Evolutionary conservation across 2,329 filamentous ascomycete genomes (phyloP), one percentile per base, ranked within the genome.

Genomic region (Nemania sp.): DNA sequence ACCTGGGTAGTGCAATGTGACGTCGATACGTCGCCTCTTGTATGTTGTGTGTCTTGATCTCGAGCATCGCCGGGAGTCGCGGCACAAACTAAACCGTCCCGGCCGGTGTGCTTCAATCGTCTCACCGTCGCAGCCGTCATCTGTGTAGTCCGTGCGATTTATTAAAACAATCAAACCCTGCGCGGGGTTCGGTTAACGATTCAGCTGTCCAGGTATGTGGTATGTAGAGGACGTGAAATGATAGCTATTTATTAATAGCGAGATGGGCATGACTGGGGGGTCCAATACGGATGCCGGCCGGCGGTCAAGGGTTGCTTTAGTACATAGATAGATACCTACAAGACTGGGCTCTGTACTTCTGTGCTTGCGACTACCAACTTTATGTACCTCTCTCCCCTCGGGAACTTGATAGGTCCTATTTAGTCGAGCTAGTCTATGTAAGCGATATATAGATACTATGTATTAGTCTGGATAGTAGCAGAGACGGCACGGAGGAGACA

Each of bases 1-100:
- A 11, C 32, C 5, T 41, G 27, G 43, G 45, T 27, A 38, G 53
- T 35, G 51, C 43, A 52, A 26, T 58, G 58, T 27, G 59, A 53
- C 59, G 38, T 41, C 15, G 10, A 13, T 18, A 13, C 26, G 26
- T 29, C 49, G 49, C 26, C 18, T 24, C 35, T 26, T 52, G 5
- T 18, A 35, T 26, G 41, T 51, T 3, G 49, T 32, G 49, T 58
- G 61, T 66, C 58, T 49, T 63, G 62, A 51, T 58, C 32, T 62
- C 55, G 53, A 62, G 63, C 43, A 27, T 58, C 41, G 26, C 62
- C 61, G 68, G 60, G 53, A 51, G 47, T 47, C 55, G 15, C 68
- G 64, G 65, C 61, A 68, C 47, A 57, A 53, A 47, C 35, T 47
- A 62, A 32, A 20, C 27, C 22, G 47, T 24, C 55, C 56, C 57